Evolutionary conservation across 1,284 basidiomycete genomes (phyloP).

Genomic region (Apiotrichum laibachii): DNA sequence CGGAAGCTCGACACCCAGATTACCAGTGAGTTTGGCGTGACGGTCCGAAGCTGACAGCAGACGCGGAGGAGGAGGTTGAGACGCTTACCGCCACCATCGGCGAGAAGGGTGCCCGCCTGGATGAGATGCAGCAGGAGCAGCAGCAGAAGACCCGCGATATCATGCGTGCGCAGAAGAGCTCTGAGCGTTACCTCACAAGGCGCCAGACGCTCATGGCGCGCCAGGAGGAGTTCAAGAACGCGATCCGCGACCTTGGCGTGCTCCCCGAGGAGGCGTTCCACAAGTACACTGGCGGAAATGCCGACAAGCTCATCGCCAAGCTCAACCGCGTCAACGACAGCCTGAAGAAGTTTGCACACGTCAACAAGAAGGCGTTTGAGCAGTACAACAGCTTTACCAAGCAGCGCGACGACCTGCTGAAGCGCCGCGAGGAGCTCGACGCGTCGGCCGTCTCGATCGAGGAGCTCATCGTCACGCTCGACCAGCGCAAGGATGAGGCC

Average conservation of each 20-base stretch:
- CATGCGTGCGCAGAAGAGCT: slow-evolving; percentile 86
- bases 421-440: slow-evolving; percentile 85
- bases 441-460: slow-evolving; percentile 84
- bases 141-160: slow-evolving; percentile 80
- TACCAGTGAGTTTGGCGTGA: slow-evolving; percentile 57
- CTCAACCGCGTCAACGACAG: slow-evolving; percentile 86
- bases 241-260: slow-evolving; percentile 93
- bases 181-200: slow-evolving; percentile 90
- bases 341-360: slow-evolving; percentile 93
- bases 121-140: slow-evolving; percentile 76
- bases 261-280: slow-evolving; percentile 96
- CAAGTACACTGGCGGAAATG: slow-evolving; percentile 79
- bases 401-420: slow-evolving; percentile 85
- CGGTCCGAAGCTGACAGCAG: slow-evolving; percentile 31
- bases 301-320: slow-evolving; percentile 85
- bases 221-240: slow-evolving; percentile 89
- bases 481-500: slow-evolving; percentile 96
- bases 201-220: slow-evolving; percentile 76
- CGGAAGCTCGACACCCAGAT: slow-evolving; percentile 62
- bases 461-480: slow-evolving; percentile 90
- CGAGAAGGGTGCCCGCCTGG: slow-evolving; percentile 64
- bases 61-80: slow-evolving; percentile 57
- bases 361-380: slow-evolving; percentile 99
- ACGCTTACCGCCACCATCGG: slow-evolving; percentile 65
- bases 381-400: slow-evolving; percentile 98